Evolutionary conservation across 2,329 filamentous ascomycete species (phyloP), one percentile per base, ranked within the genome.

Genomic region (Aureobasidium sp.): DNA sequence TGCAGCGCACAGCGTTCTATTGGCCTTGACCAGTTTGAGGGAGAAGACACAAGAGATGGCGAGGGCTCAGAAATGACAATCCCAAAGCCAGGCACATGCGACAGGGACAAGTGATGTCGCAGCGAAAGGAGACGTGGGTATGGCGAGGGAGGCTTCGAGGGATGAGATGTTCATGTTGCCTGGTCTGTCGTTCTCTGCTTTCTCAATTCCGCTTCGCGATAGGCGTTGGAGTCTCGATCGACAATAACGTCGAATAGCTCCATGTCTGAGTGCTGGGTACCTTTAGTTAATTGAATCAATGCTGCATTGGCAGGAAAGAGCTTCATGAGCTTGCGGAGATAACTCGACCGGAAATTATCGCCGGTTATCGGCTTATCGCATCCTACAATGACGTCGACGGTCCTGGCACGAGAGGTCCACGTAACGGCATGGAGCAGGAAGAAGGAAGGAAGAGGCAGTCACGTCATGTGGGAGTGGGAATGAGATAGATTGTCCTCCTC

Each of bases 121-220:
- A 37, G 27, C 17, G 13, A 29, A 1, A 39, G 20, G 3, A 26
- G 39, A 44, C 9, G n/a, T 26, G 17, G 5, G 20, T 10, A 12
- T 15, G 6, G 17, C 39, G 23, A 20, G 41, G 10, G 41, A 34
- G n/a, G 39, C 39, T 23, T 32, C 27, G 27, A 23, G 51, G 23
- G 53, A 39, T 9, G 29, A 29, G 15, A 58, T 58, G 55, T 58
- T 58, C 32, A 37, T 58, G 55, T 58, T 58, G 42, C 55, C 55
- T 58, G 42, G 55, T 9, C 20, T 58, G 29, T 58, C 55, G 3
- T 58, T 58, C 3, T 58, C 55, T 9, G 55, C 42, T 2, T 58
- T 58, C 3, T 37, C 29, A 0, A 47, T 58, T 23, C 34, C 55
- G 29, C 15, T 58, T 3, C 37, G 53, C 5, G 53, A 57, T 17